Evolutionary conservation across 202 grass and related monocot genomes (phyloP).

Genomic region (Musa balbisiana): DNA sequence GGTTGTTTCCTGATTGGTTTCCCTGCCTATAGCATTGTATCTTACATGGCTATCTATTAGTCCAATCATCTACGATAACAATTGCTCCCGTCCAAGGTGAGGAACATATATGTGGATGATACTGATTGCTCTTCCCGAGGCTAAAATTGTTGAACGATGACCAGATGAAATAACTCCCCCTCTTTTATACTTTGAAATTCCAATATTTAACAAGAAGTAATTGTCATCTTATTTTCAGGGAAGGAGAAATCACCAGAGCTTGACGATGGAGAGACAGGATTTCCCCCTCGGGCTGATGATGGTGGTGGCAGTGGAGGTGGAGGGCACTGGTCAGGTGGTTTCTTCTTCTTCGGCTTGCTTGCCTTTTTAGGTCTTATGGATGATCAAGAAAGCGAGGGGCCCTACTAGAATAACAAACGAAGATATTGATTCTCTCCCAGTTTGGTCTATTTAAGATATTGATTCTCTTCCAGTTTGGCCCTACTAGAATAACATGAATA

Average conservation of each 20-base stretch:
- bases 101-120: background rate
- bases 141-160: background rate
- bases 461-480: background rate
- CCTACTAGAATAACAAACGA: constrained; percentile 10
- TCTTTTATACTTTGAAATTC: too few relatives aligned
- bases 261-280: constrained; percentile 16
- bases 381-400: constrained; percentile 28
- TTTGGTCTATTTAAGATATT: constrained; percentile 11
- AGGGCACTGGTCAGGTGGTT: background rate
- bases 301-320: constrained; percentile 14
- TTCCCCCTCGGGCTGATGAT: constrained; percentile 24
- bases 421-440: constrained; percentile 4
- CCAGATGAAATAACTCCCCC: too few relatives aligned
- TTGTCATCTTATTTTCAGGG: background rate
- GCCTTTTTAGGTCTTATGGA: constrained; percentile 18
- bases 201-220: background rate
- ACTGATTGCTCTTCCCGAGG: too few relatives aligned
- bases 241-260: constrained; percentile 25
- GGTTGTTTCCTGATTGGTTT: background rate
- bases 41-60: background rate
- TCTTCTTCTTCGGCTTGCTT: constrained; percentile 23
- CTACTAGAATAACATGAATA: background rate
- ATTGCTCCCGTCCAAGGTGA: constrained; percentile 25
- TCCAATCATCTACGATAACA: constrained; percentile 23
- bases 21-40: background rate